Evolutionary conservation across 2,329 filamentous ascomycete genomes (phyloP), one percentile per base, ranked within the genome.

Genomic region (Lasiodiplodia gonubiensis): DNA sequence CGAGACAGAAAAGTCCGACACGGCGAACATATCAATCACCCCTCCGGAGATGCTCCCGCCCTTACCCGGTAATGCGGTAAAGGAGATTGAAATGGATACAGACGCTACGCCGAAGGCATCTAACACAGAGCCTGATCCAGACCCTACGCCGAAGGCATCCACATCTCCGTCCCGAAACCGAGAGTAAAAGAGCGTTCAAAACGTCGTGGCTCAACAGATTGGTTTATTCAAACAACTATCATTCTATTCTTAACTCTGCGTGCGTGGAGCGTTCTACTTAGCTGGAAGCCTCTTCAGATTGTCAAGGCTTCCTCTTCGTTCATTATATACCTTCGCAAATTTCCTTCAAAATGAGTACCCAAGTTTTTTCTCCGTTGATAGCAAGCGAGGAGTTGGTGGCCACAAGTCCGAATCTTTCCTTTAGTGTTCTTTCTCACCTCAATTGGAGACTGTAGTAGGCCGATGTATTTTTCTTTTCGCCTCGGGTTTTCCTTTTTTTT

Each of bases 41-140:
- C 84, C 84, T 68, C 84, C 84, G 4, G 80, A 84, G 68, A 76
- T 85, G 27, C 86, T 86, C 69, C 80, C 83, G 8, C 77, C 70
- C 12, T 70, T 74, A 12, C 82, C 82, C 2, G 84, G 82, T 8
- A 73, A 78, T 18, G 76, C 78, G 14, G 75, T 77, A 1, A 69
- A 74, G 52, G 78, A 81, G 37, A 78, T 81, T 61, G 77, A 78
- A 51, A 74, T 79, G 67, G 66, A 67, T 37, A 48, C 57, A 16
- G 76, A 80, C 23, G 73, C 71, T 6, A 82, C 80, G 11, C 80
- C 80, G 2, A 79, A 75, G 66, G 73, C 74, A 18, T 72, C 74
- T 16, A 73, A 77, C 49, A 67, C 71, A 10, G 79, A 80, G 63
- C 72, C 73, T 6, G 80, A 83, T 69, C 75, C 75, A 1, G 79